Base-by-base conservation (phyloP, 805 yeast genomes). In the Metschnikowia santaceciliae region DNA sequence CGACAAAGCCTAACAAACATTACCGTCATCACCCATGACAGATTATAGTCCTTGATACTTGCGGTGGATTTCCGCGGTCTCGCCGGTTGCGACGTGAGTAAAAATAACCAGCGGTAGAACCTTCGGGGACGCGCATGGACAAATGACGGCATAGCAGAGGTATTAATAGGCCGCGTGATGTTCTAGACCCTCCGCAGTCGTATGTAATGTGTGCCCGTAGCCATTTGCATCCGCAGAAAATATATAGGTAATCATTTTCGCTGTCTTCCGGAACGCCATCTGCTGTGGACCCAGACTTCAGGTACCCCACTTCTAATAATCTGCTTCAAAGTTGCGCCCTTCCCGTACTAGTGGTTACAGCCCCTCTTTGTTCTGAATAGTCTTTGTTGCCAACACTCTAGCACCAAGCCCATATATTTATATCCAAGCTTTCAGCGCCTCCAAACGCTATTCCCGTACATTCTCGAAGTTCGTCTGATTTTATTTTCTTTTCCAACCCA, bases 81-180 rank as follows among this genome's bases (percentile, higher is more conserved):
- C 4, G 13, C 7, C n/a, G 32, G 32, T 23, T 39, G 42, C 13
- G 10, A 39, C 3, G 32, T 22, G 32, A 19, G 32, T 17, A 22
- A 32, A 11, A 13, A 10, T 19, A 17, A 4, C 23, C 14, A 20
- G 37, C 46, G 20, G 7, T 32, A 10, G 32, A 19, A n/a, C 19
- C n/a, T 14, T 20, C 30, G 30, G 19, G 19, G 46, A 19, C 36
- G 46, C 37, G 46, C 46, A 32, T 33, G 26, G 33, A 15, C 19
- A 34, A n/a, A 34, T 44, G 47, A 44, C 47, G 47, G 40, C 47
- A 44, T 42, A 32, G 46, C 46, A 19, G 37, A 35, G 47, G 41
- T 35, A 44, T 44, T 44, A 15, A 44, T 44, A 44, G 46, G 20
- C 32, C 41, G 47, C 47, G 47, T 19, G 22, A 19, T 22, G 40